phyloP scores from a whole-genome alignment of 2,329 filamentous ascomycete species.

The Neofusicoccum kwambonambiense region DNA sequence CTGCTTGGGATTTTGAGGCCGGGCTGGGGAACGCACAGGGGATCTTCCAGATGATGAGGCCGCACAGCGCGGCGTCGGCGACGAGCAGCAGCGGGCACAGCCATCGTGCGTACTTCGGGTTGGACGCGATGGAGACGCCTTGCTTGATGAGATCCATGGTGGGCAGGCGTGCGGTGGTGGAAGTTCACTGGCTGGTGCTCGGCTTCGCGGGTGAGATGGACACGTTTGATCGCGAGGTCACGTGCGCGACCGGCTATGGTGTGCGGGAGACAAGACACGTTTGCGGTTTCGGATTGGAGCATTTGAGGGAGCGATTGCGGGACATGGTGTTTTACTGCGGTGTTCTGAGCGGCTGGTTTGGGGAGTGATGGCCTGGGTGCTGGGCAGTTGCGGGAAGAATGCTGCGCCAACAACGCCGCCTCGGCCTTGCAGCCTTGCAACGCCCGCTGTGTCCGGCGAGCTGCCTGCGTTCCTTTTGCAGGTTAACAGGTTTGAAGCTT shows the following conservation, averaged over 20 bases:
- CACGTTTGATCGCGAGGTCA: slow-evolving; percentile 9
- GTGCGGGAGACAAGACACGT: not conserved
- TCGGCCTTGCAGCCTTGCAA: too few species aligned
- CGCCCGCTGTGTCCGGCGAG: too few species aligned
- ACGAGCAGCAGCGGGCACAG: slow-evolving; percentile 66
- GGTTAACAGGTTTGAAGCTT: too few species aligned
- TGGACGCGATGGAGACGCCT: slow-evolving; percentile 44
- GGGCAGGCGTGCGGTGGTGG: slow-evolving; percentile 10
- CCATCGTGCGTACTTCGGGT: slow-evolving; percentile 60
- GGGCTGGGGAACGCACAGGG: slow-evolving; percentile 62
- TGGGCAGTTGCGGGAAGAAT: too few species aligned
- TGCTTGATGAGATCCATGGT: slow-evolving; percentile 39
- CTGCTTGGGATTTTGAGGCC: too few species aligned
- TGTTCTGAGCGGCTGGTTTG: not conserved
- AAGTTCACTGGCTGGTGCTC: not conserved
- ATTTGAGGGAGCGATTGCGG: not conserved
- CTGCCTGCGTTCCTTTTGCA: too few species aligned
- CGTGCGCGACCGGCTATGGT: not conserved
- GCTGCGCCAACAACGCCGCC: too few species aligned
- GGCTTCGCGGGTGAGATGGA: too few species aligned
- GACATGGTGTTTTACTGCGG: not conserved
- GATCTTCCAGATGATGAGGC: slow-evolving; percentile 73
- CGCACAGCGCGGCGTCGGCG: slow-evolving; percentile 70
- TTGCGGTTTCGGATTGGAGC: not conserved
- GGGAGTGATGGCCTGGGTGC: too few species aligned